Conservation (phyloP, 768 basidiomycete genomes). For the Pleurotus pulmonarius region DNA sequence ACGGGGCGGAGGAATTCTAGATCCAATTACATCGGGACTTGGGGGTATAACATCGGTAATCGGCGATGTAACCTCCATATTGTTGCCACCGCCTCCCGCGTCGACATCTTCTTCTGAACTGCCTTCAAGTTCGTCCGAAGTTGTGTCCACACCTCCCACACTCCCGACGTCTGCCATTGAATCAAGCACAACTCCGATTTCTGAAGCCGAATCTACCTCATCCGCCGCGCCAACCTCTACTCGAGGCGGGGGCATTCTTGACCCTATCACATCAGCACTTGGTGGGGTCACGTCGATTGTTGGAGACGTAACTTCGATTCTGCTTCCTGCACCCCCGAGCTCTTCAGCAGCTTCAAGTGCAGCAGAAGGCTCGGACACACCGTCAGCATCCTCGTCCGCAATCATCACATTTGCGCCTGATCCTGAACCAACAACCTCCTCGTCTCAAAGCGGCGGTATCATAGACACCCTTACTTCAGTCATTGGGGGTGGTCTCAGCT, state of each 20-base stretch:
- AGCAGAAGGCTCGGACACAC: background rate
- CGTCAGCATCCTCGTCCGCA: background rate
- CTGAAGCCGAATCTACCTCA: background rate
- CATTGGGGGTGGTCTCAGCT: background rate
- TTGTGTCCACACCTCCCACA: too few relatives aligned
- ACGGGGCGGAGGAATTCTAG: slow-evolving; percentile 4
- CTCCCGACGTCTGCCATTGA: background rate
- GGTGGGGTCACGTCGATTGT: background rate
- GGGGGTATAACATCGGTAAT: background rate
- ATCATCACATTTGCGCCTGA: background rate
- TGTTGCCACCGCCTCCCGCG: background rate
- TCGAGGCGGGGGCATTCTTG: slow-evolving; percentile 8
- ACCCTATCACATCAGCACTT: slow-evolving; percentile 5
- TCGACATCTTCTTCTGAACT: background rate
- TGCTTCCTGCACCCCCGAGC: background rate
- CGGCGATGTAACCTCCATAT: background rate
- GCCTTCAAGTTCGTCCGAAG: background rate
- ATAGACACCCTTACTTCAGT: too few relatives aligned
- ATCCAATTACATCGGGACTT: slow-evolving; percentile 3
- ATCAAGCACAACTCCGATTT: background rate
- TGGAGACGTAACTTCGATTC: background rate
- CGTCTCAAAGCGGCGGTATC: background rate
- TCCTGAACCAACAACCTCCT: background rate
- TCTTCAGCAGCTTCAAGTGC: background rate
- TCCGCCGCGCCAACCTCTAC: background rate